Percentiles rank a stretch among this genome's conserved stretches.
Conservation (phyloP, 1,284 basidiomycete genomes). For the Microbotryum violaceum region DNA sequence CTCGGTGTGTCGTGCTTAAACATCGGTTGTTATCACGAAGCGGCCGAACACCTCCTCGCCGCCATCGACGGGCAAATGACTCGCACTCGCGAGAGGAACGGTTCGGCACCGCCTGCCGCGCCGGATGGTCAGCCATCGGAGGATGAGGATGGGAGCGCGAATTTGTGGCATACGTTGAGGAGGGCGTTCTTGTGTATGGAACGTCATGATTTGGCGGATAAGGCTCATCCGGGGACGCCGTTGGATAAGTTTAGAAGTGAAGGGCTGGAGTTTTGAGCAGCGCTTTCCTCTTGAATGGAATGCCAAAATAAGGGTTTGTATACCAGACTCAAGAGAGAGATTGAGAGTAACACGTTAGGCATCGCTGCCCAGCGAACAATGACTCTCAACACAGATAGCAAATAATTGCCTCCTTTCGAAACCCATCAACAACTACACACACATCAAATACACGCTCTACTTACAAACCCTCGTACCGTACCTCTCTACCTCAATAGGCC, state of each 20-base stretch:
- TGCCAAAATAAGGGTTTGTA: too few species aligned
- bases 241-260: conserved; percentile 32
- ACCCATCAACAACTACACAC: too few species aligned
- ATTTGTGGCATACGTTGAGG: conserved; percentile 87
- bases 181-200: conserved; percentile 70
- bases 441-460: too few species aligned
- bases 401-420: too few species aligned
- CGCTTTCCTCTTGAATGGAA: too few species aligned
- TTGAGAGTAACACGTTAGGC: too few species aligned
- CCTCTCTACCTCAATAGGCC: too few species aligned
- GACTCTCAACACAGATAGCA: too few species aligned
- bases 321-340: too few species aligned
- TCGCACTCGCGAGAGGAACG: conserved; percentile 44
- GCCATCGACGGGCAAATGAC: conserved; percentile 72
- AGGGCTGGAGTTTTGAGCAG: conserved; percentile 35
- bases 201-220: conserved; percentile 35
- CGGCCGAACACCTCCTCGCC: conserved; percentile 91
- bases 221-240: conserved; percentile 31
- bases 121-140: conserved; percentile 42
- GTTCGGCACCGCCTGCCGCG: conserved; percentile 14
- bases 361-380: too few species aligned
- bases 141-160: conserved; percentile 61
- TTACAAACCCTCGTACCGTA: too few species aligned
- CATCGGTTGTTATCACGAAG: conserved; percentile 90
- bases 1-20: conserved; percentile 64